Conservation (phyloP, 805 yeast genomes). For the Ogataea salicorniae region DNA sequence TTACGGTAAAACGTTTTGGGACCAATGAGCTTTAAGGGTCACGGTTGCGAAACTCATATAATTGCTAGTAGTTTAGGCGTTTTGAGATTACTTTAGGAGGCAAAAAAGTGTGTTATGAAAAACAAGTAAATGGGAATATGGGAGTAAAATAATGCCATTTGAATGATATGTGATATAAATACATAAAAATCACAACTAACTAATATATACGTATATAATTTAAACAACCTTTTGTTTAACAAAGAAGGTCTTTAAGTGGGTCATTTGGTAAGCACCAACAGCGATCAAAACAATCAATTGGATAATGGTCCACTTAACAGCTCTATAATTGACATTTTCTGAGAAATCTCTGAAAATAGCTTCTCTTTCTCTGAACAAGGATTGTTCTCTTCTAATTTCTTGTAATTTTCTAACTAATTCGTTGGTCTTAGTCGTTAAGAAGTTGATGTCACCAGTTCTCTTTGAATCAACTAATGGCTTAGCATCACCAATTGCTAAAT, state of each 20-base stretch:
- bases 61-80: no score
- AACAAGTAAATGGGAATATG: no score
- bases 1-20: no score
- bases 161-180: no score
- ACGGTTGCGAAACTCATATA: no score
- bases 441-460: constrained; percentile 50
- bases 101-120: no score
- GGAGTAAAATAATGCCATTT: no score
- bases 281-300: constrained; percentile 60
- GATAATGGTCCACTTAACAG: constrained; percentile 67
- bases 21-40: no score
- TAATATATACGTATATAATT: not conserved
- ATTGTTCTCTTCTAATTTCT: constrained; percentile 63
- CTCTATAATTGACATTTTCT: constrained; percentile 63
- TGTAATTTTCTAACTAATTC: constrained; percentile 49
- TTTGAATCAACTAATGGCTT: constrained; percentile 60
- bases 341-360: constrained; percentile 66
- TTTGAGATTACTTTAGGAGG: no score
- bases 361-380: constrained; percentile 68
- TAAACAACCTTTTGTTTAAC: constrained; percentile 71
- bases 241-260: constrained; percentile 68
- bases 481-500: constrained; percentile 64
- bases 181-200: no score
- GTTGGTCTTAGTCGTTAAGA: constrained; percentile 53
- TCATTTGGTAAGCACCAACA: constrained; percentile 71